Conservation (phyloP, 768 basidiomycete species). For the Agaricus blazei region DNA sequence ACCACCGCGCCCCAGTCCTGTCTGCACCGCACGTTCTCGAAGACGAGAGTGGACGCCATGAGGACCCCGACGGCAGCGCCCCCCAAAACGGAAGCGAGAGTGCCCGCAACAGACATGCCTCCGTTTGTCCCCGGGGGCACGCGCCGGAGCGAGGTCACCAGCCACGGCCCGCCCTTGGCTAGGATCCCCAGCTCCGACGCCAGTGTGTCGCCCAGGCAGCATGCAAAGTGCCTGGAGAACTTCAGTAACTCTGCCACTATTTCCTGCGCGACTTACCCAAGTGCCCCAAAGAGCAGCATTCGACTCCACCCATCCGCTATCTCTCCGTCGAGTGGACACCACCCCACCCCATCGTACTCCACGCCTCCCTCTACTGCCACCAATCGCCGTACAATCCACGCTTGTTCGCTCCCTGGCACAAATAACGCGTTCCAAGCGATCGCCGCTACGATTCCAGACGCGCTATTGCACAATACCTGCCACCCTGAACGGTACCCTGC, state of each 20-base stretch:
- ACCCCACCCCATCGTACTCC: slow-evolving; percentile 35
- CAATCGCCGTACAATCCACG: slow-evolving; percentile 21
- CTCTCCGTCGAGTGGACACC: slow-evolving; percentile 57
- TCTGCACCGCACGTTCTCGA: slow-evolving; percentile 58
- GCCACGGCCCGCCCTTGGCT: too few relatives aligned
- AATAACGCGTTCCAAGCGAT: slow-evolving; percentile 62
- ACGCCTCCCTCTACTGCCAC: slow-evolving; percentile 18
- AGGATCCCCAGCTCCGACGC: slow-evolving; percentile 91
- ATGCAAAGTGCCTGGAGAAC: slow-evolving; percentile 69
- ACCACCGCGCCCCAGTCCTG: slow-evolving; percentile 30
- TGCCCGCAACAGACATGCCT: slow-evolving; percentile 73
- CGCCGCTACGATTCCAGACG: slow-evolving; percentile 54
- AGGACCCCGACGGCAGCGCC: slow-evolving; percentile 67
- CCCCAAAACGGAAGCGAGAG: slow-evolving; percentile 65
- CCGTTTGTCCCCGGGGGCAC: slow-evolving; percentile 90
- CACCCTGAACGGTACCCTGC: slow-evolving; percentile 68
- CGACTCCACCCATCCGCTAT: slow-evolving; percentile 53
- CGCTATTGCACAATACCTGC: slow-evolving; percentile 83
- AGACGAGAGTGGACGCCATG: slow-evolving; percentile 33
- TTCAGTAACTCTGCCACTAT: background rate
- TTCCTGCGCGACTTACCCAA: slow-evolving; percentile 47
- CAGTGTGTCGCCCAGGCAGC: slow-evolving; percentile 87
- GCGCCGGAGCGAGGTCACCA: slow-evolving; percentile 27
- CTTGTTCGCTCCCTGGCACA: slow-evolving; percentile 36
- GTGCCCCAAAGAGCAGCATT: slow-evolving; percentile 51